Percentiles rank a stretch among this genome's conserved stretches.
Conservation (phyloP, 2,329 filamentous ascomycete species). For the Fusarium gaditjirri region DNA sequence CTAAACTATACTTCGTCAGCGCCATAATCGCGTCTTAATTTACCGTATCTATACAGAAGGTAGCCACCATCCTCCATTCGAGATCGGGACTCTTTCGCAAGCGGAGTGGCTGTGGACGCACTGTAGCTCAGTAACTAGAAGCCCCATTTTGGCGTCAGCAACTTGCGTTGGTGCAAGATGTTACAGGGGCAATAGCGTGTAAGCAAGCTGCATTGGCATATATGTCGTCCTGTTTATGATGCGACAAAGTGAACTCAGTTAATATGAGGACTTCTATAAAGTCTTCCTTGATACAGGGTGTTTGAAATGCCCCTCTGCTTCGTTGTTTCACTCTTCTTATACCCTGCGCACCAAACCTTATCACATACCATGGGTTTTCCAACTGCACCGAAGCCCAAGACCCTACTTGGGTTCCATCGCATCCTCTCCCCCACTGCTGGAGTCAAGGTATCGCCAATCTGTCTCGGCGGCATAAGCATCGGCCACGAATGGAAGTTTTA, state of each 20-base stretch:
- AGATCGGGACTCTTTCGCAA: too few relatives aligned
- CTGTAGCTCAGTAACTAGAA: not conserved
- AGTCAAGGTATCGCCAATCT: not conserved
- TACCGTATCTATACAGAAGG: too few relatives aligned
- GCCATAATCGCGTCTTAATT: too few relatives aligned
- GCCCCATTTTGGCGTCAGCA: not conserved
- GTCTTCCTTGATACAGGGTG: too few relatives aligned
- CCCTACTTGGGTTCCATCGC: not conserved
- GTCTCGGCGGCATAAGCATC: not conserved
- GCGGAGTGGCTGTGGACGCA: not conserved
- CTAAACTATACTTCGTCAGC: too few relatives aligned
- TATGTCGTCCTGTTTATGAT: not conserved
- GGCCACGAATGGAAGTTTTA: not conserved
- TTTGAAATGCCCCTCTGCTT: too few relatives aligned
- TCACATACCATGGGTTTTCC: not conserved
- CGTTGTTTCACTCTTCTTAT: too few relatives aligned
- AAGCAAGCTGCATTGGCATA: not conserved
- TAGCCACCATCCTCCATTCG: too few relatives aligned
- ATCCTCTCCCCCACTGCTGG: not conserved
- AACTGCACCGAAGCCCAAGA: not conserved
- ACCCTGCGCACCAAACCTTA: too few relatives aligned
- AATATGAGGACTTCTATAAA: too few relatives aligned
- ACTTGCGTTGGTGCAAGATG: not conserved
- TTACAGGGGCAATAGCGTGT: not conserved
- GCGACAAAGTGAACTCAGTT: not conserved